Conservation (phyloP, 176 grass and related monocot genomes). For the Carex littledalei region DNA sequence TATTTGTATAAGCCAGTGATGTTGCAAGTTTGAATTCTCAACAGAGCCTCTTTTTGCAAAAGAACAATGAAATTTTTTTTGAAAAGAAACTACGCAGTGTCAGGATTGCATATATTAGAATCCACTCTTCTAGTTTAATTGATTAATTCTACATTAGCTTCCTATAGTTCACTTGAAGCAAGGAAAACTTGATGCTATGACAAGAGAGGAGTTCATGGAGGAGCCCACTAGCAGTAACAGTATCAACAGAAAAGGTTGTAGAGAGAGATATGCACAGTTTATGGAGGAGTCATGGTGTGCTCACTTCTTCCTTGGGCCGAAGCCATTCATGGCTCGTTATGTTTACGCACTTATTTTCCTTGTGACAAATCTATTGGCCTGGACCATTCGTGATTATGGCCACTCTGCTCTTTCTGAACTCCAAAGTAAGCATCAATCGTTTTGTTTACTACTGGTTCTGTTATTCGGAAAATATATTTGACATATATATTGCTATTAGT, state of each 20-base stretch:
- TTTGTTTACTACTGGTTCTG: not conserved
- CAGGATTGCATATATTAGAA: not conserved
- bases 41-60: not conserved
- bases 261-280: slow-evolving; percentile 33
- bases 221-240: slow-evolving; percentile 11
- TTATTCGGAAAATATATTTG: not conserved
- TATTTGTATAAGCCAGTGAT: not conserved
- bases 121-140: not conserved
- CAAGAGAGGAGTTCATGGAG: slow-evolving; percentile 26
- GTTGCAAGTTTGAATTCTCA: not conserved
- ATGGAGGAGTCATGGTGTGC: slow-evolving; percentile 61
- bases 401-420: slow-evolving; percentile 56
- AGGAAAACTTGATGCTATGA: not conserved
- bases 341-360: slow-evolving; percentile 90
- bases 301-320: slow-evolving; percentile 39
- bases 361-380: slow-evolving; percentile 71
- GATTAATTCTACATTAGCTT: not conserved
- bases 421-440: slow-evolving; percentile 27
- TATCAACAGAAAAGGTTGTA: not conserved
- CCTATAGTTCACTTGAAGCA: not conserved
- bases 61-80: not conserved
- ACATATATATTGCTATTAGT: not conserved
- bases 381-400: slow-evolving; percentile 91
- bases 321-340: slow-evolving; percentile 75
- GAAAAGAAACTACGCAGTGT: no score